phyloP scores from a whole-genome alignment of 2,329 filamentous ascomycete species.

The Exophiala mesophila region DNA sequence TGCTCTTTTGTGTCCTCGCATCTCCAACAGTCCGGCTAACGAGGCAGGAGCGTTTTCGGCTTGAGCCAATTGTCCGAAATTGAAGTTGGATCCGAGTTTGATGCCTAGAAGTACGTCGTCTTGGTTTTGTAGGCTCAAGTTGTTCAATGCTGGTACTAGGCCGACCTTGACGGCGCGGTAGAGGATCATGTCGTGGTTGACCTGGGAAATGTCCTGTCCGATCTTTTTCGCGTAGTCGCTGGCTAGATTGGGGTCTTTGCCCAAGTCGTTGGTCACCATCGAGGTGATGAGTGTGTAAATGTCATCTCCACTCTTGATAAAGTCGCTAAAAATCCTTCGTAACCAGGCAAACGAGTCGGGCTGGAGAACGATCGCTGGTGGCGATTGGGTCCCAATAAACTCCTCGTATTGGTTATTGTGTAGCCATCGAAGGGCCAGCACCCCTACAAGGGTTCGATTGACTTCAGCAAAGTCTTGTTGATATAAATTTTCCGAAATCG shows the following conservation, averaged over 20 bases:
- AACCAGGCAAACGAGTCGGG: conserved; percentile 30
- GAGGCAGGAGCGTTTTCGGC: conserved; percentile 34
- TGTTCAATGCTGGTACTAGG: conserved; percentile 28
- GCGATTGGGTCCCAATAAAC: conserved; percentile 29
- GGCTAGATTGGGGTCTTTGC: conserved; percentile 34
- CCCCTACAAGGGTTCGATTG: conserved; percentile 37
- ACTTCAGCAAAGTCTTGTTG: conserved; percentile 33
- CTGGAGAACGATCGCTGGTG: conserved; percentile 23
- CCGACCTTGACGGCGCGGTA: conserved; percentile 28
- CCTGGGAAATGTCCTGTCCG: conserved; percentile 12
- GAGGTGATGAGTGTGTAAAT: conserved; percentile 32
- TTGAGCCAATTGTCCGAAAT: conserved; percentile 37
- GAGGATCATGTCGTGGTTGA: conserved; percentile 34
- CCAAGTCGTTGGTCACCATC: conserved; percentile 36
- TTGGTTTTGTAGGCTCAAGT: conserved; percentile 19
- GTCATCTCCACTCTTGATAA: conserved; percentile 21
- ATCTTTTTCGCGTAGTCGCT: conserved; percentile 16
- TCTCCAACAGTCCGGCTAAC: conserved; percentile 26
- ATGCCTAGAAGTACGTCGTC: conserved; percentile 31
- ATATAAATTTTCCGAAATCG: conserved; percentile 31
- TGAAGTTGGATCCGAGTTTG: conserved; percentile 33
- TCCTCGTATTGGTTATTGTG: conserved; percentile 31
- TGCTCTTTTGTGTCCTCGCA: conserved; percentile 27
- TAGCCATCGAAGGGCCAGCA: conserved; percentile 37
- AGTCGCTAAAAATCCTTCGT: conserved; percentile 19